A percentile compares a stretch with the other conserved stretches of the same genome.
Evolutionary conservation across 2,329 filamentous ascomycete genomes (phyloP).

Genomic region (Cryphonectria carpinicola): DNA sequence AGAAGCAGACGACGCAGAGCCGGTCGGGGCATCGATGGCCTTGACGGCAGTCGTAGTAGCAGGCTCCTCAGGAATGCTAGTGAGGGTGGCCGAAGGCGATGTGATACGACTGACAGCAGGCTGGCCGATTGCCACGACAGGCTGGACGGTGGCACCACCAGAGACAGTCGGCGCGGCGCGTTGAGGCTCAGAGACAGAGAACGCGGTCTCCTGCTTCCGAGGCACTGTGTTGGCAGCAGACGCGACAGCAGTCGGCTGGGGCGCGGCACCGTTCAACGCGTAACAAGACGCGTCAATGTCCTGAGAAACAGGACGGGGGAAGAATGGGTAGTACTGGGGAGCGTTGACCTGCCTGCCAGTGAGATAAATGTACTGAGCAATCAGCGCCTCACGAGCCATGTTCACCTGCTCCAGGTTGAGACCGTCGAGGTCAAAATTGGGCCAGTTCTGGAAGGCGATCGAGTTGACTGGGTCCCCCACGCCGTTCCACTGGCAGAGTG

Average conservation of each 20-base stretch:
- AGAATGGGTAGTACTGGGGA: slow-evolving; percentile 1
- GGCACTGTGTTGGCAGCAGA: background rate
- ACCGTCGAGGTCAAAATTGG: slow-evolving; percentile 13
- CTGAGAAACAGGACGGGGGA: background rate
- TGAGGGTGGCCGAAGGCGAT: slow-evolving; percentile 3
- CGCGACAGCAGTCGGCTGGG: background rate
- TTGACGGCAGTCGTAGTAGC: slow-evolving; percentile 1
- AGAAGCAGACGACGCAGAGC: slow-evolving; percentile 3
- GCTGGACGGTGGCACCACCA: background rate
- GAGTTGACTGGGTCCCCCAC: slow-evolving; percentile 21
- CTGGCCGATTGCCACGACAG: background rate
- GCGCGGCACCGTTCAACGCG: background rate
- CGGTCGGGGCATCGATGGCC: background rate
- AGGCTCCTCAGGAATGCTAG: slow-evolving; percentile 26
- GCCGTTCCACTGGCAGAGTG: slow-evolving; percentile 21
- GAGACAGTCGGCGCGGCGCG: background rate
- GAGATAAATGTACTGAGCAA: slow-evolving; percentile 17
- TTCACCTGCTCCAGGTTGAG: slow-evolving; percentile 24
- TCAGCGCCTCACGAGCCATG: slow-evolving; percentile 24
- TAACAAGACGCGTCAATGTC: background rate
- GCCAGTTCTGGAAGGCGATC: slow-evolving; percentile 16
- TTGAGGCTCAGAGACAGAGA: background rate
- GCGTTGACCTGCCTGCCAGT: slow-evolving; percentile 13
- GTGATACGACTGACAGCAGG: background rate
- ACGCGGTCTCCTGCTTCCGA: background rate